phyloP scores from a whole-genome alignment of 805 yeast genomes.

The Wickerhamomyces alni region DNA sequence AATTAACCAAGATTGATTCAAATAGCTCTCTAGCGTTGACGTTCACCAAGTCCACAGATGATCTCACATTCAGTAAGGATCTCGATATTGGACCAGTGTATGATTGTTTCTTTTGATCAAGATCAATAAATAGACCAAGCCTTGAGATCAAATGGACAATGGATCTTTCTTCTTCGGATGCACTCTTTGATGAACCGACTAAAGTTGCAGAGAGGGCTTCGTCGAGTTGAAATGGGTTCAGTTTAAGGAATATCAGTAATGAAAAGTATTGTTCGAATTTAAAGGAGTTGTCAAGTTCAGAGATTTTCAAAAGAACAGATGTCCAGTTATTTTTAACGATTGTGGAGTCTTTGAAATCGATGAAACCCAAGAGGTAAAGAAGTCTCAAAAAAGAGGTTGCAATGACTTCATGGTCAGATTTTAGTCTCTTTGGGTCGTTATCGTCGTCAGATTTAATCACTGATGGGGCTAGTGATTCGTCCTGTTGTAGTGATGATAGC shows the following conservation, averaged over 20 bases:
- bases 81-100: constrained; percentile 70
- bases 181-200: constrained; percentile 32
- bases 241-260: constrained; percentile 40
- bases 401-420: constrained; percentile 45
- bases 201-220: constrained; percentile 30
- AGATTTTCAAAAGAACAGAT: constrained; percentile 31
- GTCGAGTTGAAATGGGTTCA: constrained; percentile 33
- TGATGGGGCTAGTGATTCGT: constrained; percentile 18
- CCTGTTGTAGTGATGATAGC: constrained; percentile 17
- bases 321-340: constrained; percentile 47
- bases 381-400: constrained; percentile 51
- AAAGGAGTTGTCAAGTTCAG: constrained; percentile 25
- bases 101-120: constrained; percentile 45
- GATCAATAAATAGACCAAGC: constrained; percentile 38
- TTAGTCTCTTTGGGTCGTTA: constrained; percentile 28
- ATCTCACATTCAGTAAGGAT: constrained; percentile 58
- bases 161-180: constrained; percentile 23
- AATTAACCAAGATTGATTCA: constrained; percentile 45
- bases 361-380: constrained; percentile 44
- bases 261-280: constrained; percentile 37
- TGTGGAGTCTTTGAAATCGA: constrained; percentile 30
- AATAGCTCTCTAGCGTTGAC: constrained; percentile 46
- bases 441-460: constrained; percentile 16
- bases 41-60: constrained; percentile 50
- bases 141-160: constrained; percentile 41